Evolutionary conservation across 1,139 yeast genomes (phyloP).

Genomic region (Geotrichum candidum): DNA sequence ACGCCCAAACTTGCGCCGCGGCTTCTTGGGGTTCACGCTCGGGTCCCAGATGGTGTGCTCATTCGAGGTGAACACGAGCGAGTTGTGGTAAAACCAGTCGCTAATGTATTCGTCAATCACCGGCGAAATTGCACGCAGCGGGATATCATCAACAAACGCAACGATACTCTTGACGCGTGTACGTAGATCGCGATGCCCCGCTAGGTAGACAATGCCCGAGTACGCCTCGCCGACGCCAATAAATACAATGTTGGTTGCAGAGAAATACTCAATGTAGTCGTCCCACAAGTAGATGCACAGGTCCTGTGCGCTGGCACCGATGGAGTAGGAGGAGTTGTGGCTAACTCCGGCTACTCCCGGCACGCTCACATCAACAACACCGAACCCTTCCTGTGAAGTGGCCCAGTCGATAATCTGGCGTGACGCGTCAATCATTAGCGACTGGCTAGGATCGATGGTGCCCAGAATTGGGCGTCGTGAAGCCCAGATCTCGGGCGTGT

Average conservation of each 20-base stretch:
- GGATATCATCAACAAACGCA: constrained; percentile 60
- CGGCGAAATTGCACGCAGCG: constrained; percentile 71
- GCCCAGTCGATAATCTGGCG: constrained; percentile 57
- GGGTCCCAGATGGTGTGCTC: constrained; percentile 73
- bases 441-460: constrained; percentile 61
- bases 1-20: constrained; percentile 85
- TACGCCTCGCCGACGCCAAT: constrained; percentile 90
- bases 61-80: constrained; percentile 71
- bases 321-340: constrained; percentile 21
- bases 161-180: constrained; percentile 70
- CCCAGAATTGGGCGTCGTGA: constrained; percentile 77
- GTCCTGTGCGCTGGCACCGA: constrained; percentile 51
- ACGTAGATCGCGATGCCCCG: constrained; percentile 69
- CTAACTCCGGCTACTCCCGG: constrained; percentile 42
- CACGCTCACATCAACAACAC: constrained; percentile 76
- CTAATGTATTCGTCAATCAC: constrained; percentile 81
- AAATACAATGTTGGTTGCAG: constrained; percentile 64
- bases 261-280: constrained; percentile 68
- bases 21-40: constrained; percentile 55
- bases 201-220: constrained; percentile 77
- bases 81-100: constrained; percentile 87
- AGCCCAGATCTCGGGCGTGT: constrained; percentile 93
- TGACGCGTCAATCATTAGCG: constrained; percentile 60
- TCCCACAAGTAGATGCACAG: constrained; percentile 81
- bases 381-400: constrained; percentile 46